Evolutionary conservation across 1,284 basidiomycete genomes (phyloP), one percentile per base, ranked within the genome.

Genomic region (Tremellales sp.): DNA sequence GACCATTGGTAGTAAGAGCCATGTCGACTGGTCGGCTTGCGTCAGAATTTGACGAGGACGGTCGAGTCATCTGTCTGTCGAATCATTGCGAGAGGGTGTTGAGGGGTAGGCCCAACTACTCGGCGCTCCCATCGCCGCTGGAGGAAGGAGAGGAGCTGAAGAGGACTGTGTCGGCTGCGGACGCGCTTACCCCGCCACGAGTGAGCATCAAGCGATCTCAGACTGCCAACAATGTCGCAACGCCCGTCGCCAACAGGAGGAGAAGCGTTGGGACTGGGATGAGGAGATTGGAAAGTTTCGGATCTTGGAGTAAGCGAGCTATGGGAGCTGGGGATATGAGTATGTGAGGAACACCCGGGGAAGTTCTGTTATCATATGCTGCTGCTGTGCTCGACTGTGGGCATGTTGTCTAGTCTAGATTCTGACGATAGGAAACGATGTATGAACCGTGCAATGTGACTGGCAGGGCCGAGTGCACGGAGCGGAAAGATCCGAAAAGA

Each of bases 1-100:
- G 44, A n/a, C 52, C 49, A 11, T 21, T 51, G 31, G 40, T 60
- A 19, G 49, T 57, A 7, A 51, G 58, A 26, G 45, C 56, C 21
- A 50, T 52, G 45, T 60, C 62, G 1, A 58, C 54, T 2, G 60
- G 58, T 2, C 31, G 54, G 44, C 39, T 61, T 0, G 52, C 56
- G 6, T 31, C 15, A 0, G 52, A 56, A 19, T 52, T 48, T 39
- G 62, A 64, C 46, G 44, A 46, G 15, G 45, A 58, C 13, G 59
- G 57, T 4, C 33, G 51, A 19, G 41, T 61, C 12, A 33, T 56
- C 1, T 59, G 54, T 33, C 27, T 64, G 0, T 52, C 51, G 1
- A 36, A 22, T 17, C 62, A 64, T 43, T 62, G 56, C 6, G 53
- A 60, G 23, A 23, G 53, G 13, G 29, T 54, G n/a, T 40, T 54